Evolutionary conservation across 495 filamentous ascomycete genomes (phyloP), one percentile per base, ranked within the genome.

Genomic region (Xylaria telfairii): DNA sequence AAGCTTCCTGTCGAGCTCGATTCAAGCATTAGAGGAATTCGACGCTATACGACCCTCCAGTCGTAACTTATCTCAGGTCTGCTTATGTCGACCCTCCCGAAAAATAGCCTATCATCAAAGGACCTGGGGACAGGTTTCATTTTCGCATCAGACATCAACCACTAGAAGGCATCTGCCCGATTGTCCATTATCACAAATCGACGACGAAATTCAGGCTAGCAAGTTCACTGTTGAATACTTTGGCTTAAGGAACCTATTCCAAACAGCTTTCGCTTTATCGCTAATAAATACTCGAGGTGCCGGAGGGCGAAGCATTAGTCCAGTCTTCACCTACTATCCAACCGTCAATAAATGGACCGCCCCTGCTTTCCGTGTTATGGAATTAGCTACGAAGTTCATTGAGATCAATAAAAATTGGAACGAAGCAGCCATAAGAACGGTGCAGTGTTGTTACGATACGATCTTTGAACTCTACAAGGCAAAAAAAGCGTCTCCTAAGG

Each of bases 1-100:
- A 19, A 63, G 61, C 26, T 41, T 64, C 47, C 15, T 64, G 30
- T 64, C 61, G 15, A 64, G 10, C 42, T 44, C 61, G 17, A 63
- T 63, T 8, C 7, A 63, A 19, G n/a, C 41, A 8, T 9, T 47
- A 1, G 15, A 30, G 41, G 1, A 17, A 19, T 19, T 2, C 60
- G 26, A 34, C 10, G 13, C 24, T 12, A 8, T 9, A 32, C n/a
- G 17, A 32, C 3, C 39, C 28, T 6, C 41, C 17, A 9, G 21
- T 9, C 10, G 12, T 46, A 30, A 21, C 19, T 4, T 44, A 7
- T 19, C 60, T 44, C 41, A 5, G 12, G 24, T 13, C 7, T 64
- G 61, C 5, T 32, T n/a, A 47, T 64, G 61, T 13, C 12, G 39
- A 19, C 12, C 21, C 1, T 47, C 0, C 9, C 61, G 61, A 9